Evolutionary conservation across 768 basidiomycete species (phyloP), one percentile per base, ranked within the genome.

Genomic region (Suillus variegatus): DNA sequence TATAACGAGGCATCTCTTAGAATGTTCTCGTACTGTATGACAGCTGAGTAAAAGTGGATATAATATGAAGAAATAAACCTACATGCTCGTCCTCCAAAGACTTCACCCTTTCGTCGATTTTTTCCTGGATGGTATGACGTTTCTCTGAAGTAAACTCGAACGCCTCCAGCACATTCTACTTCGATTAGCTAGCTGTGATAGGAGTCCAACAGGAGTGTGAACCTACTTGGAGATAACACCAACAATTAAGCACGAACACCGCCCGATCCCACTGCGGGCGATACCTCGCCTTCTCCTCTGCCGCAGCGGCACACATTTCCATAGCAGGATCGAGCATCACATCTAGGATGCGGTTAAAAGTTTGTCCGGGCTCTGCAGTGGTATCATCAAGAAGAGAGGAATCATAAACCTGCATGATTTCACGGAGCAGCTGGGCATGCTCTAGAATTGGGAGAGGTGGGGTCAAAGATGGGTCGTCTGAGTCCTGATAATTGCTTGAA

Each of bases 331-430:
- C 92, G 28, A 97, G 83, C 79, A 93, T 92, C 54, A 90, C 85
- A 68, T 95, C 90, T 28, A 97, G 77, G 22, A 97, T 89, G 40
- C 85, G 85, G n/a, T 84, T 79, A 72, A 95, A 93, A 2, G 81
- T 72, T 25, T n/a, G 36, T 35, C 43, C 43, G 6, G 60, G 61
- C 6, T 76, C 43, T 75, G 72, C 25, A 66, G 56, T 38, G 28
- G 65, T 47, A 20, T 41, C 86, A 12, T 88, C 91, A 12, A 95
- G 80, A 38, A 96, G 83, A 0, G 95, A 95, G 0, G 92, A 91
- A 41, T 93, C 88, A 75, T 97, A 96, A 6, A 97, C 95, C 1
- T 82, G 77, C 87, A 96, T 91, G 68, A 97, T 88, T 74, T 98
- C 95, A 14, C 92, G 88, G 10, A 99, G 82, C 64, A 93, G 88